Evolutionary conservation across 1,284 basidiomycete genomes (phyloP), one percentile per base, ranked within the genome.

Genomic region (Cutaneotrichosporon dermatis): DNA sequence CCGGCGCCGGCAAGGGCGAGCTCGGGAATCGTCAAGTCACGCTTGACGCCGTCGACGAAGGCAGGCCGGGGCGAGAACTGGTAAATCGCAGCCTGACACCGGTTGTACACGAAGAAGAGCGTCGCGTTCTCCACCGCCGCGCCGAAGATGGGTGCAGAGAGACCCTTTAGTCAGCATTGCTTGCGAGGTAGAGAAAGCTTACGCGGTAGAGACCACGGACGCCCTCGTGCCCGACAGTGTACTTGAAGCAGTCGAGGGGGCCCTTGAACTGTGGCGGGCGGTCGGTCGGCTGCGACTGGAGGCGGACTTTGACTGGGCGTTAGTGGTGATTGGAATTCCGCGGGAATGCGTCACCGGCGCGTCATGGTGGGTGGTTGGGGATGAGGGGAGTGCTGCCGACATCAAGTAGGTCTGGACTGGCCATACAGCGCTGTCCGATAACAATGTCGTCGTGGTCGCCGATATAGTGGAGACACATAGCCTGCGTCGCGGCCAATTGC

Each of bases 91-190:
- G 83, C 83, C 77, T 96, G 91, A 46, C 92, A 82, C 63, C 90
- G 86, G 62, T 87, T 87, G 75, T 95, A 94, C 5, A 89, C 83
- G 56, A 97, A 80, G 78, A 99, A 96, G 42, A 94, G 81, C 4
- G 84, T 84, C 5, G 92, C 92, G 69, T 93, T 95, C 78, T 96
- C 91, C 37, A 85, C 85, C 82, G 92, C 92, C n/a, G 92, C 88
- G 7, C 92, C 92, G 1, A 89, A 83, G 15, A 96, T 84, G 1
- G 93, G 92, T 64, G 90, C 90, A 6, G 90, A 89, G 1, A 95
- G 80, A 55, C 92, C 92, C 90, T 93, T 65, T 34, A 13, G 61
- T 67, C 35, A 58, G 61, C 25, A n/a, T 1, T 5, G 8, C 6
- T 13, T 35, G 15, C 1, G 33, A 35, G 44, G 6, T 3, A 82